These are phyloP conservation scores for Rasamsonia emersonii DNA, from an alignment of 2,329 filamentous ascomycete species.

Conservation along the genomic window DNA sequence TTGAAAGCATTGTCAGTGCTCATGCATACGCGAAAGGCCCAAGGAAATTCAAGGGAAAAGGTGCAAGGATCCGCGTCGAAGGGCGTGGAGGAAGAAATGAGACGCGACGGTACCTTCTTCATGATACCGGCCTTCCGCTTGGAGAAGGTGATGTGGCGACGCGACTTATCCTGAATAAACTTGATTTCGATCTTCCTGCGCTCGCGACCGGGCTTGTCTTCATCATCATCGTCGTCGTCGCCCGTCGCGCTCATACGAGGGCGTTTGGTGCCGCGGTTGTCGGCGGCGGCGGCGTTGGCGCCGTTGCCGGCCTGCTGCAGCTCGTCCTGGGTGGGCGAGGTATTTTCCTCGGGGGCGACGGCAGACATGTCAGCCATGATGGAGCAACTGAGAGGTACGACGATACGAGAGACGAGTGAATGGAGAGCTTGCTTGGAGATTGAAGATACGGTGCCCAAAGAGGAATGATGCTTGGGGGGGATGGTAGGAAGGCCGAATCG, in stretches of 20 bases:
- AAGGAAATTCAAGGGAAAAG: too few relatives aligned
- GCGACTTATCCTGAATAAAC: constrained; percentile 99
- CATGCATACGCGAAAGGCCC: too few relatives aligned
- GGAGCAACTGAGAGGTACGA: constrained; percentile 9
- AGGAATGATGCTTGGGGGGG: constrained; percentile 36
- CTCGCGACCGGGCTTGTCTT: constrained; percentile 95
- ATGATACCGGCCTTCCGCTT: constrained; percentile 99
- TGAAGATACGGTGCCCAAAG: constrained; percentile 29
- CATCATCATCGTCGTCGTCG: constrained; percentile 95
- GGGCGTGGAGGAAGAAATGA: constrained; percentile 8
- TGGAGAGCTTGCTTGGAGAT: constrained; percentile 7
- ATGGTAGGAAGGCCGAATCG: constrained; percentile 36
- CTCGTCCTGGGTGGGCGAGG: constrained; percentile 63
- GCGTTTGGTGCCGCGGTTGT: constrained; percentile 82
- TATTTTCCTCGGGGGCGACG: constrained; percentile 62
- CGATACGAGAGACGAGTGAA: constrained; percentile 7
- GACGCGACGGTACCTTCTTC: constrained; percentile 76
- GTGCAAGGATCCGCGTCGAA: neutral
- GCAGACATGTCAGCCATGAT: constrained; percentile 72
- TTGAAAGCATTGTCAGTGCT: too few relatives aligned
- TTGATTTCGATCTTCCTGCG: constrained; percentile 99
- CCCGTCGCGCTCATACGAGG: constrained; percentile 65
- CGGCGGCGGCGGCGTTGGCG: constrained; percentile 45
- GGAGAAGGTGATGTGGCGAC: constrained; percentile 97
- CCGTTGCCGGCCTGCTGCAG: constrained; percentile 57